phyloP scores from a whole-genome alignment of 176 grass and related monocot genomes.

The Oryza brachyantha region DNA sequence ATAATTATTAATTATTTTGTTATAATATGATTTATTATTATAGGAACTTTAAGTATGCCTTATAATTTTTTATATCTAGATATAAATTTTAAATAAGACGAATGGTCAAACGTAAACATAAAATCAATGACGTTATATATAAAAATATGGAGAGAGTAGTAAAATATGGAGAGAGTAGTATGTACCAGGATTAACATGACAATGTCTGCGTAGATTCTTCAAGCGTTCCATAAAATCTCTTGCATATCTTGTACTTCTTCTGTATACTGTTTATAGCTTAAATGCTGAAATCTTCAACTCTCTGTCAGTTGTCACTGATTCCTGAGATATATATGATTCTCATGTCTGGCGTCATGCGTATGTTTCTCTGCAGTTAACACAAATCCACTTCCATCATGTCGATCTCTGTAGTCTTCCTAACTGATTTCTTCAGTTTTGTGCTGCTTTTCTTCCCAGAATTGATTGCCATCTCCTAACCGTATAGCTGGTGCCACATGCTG shows the following conservation, averaged over 20 bases:
- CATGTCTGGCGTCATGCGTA: neutral
- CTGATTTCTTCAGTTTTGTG: neutral
- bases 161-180: too few relatives aligned
- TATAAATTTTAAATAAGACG: too few relatives aligned
- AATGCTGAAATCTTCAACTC: neutral
- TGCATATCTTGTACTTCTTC: neutral
- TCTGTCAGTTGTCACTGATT: neutral
- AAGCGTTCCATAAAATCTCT: neutral
- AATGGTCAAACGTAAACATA: too few relatives aligned
- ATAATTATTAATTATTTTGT: too few relatives aligned
- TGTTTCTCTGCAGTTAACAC: neutral
- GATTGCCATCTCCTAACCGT: neutral
- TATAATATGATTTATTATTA: too few relatives aligned
- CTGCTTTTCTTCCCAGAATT: neutral
- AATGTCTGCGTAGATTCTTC: neutral
- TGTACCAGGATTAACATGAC: neutral
- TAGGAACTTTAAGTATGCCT: too few relatives aligned
- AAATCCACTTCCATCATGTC: neutral
- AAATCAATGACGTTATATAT: too few relatives aligned
- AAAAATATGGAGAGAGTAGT: too few relatives aligned
- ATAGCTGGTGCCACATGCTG: slow-evolving; percentile 16
- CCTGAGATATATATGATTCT: neutral
- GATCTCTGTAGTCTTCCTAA: neutral
- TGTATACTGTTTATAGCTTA: neutral
- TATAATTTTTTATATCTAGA: too few relatives aligned